Evolutionary conservation across 2,329 filamentous ascomycete species (phyloP).

Genomic region (Pseudogymnoascus destructans): DNA sequence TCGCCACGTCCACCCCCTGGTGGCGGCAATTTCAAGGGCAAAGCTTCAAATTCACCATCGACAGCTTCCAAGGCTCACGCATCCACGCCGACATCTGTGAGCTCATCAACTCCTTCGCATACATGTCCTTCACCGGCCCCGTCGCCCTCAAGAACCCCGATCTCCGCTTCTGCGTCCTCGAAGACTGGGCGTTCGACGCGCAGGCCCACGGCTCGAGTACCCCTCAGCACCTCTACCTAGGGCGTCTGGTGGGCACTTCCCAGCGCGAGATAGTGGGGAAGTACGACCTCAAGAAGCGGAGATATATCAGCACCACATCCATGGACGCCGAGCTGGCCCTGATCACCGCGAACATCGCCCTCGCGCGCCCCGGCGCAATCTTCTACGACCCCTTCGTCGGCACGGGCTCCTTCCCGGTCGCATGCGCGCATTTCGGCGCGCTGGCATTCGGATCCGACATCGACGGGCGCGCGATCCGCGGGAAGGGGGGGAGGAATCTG

Average conservation of each 20-base stretch:
- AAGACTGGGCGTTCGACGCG: slow-evolving; percentile 56
- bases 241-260: slow-evolving; percentile 54
- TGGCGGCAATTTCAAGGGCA: slow-evolving; percentile 52
- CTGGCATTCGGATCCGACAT: slow-evolving; percentile 80
- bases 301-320: slow-evolving; percentile 88
- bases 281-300: slow-evolving; percentile 84
- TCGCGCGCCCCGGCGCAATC: slow-evolving; percentile 68
- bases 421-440: slow-evolving; percentile 82
- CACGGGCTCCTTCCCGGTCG: slow-evolving; percentile 83
- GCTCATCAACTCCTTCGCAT: slow-evolving; percentile 72
- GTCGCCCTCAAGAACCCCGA: slow-evolving; percentile 66
- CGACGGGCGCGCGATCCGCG: slow-evolving; percentile 77
- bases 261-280: slow-evolving; percentile 54
- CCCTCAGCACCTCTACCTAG: slow-evolving; percentile 55
- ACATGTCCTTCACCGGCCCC: slow-evolving; percentile 62
- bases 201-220: slow-evolving; percentile 35
- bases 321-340: slow-evolving; percentile 94
- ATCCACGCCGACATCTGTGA: slow-evolving; percentile 47
- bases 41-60: slow-evolving; percentile 75
- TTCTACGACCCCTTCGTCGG: slow-evolving; percentile 95
- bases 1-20: slow-evolving; percentile 40
- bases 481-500: slow-evolving; percentile 39
- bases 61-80: slow-evolving; percentile 68
- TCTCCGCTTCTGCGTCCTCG: slow-evolving; percentile 66
- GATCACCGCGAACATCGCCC: slow-evolving; percentile 80